These are phyloP conservation scores for Monarda citriodora DNA, from an alignment of 305 asterid genomes.

Conservation along the genomic window DNA sequence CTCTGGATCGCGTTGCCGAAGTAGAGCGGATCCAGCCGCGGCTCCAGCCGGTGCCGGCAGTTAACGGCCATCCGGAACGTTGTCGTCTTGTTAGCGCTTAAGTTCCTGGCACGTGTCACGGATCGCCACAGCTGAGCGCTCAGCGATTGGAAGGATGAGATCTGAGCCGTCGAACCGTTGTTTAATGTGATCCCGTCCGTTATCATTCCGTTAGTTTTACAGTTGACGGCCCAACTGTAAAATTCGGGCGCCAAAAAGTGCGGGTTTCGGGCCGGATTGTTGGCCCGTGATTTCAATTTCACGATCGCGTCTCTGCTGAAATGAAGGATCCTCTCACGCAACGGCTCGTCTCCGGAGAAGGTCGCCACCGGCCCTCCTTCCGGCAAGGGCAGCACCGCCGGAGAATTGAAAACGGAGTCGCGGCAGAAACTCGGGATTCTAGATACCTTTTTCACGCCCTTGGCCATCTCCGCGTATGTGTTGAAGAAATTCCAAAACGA, in stretches of 20 bases:
- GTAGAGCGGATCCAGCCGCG: constrained; percentile 64
- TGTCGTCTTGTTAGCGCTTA: constrained; percentile 48
- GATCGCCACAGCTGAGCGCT: constrained; percentile 84
- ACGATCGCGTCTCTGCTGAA: constrained; percentile 73
- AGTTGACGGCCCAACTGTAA: constrained; percentile 33
- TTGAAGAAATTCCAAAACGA: constrained; percentile 96
- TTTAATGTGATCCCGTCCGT: constrained; percentile 3
- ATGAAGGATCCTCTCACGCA: constrained; percentile 76
- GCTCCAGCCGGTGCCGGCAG: constrained; percentile 82
- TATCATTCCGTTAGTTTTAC: constrained; percentile 43
- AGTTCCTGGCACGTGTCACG: constrained; percentile 81
- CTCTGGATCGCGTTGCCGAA: constrained; percentile 91
- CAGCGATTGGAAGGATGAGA: constrained; percentile 89
- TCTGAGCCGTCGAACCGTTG: constrained; percentile 43
- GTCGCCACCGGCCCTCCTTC: constrained; percentile 85
- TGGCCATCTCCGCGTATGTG: constrained; percentile 65
- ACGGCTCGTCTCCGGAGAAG: constrained; percentile 72
- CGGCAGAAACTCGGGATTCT: constrained; percentile 58
- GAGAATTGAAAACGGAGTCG: constrained; percentile 64
- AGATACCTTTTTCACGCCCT: constrained; percentile 49
- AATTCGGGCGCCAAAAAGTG: constrained; percentile 24
- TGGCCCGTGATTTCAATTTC: constrained; percentile 57
- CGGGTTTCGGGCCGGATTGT: constrained; percentile 31
- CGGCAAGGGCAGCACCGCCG: constrained; percentile 62
- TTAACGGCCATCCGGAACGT: constrained; percentile 96